Conservation (phyloP, 2,329 filamentous ascomycete species). For the Stachybotrys echinatus region DNA sequence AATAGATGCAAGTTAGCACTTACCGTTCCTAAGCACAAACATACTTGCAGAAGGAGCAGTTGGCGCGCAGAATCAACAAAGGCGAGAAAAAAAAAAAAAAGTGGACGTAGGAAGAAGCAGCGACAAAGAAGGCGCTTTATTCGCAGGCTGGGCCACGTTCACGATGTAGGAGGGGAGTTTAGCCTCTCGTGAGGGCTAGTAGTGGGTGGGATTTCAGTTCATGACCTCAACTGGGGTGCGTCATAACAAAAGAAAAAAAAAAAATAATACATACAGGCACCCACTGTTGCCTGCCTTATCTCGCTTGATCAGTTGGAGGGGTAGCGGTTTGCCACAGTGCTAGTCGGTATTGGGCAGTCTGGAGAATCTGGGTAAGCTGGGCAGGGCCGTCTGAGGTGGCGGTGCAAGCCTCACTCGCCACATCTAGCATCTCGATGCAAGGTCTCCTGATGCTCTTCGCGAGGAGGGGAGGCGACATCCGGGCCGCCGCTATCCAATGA, state of each 20-base stretch:
- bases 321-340: background rate
- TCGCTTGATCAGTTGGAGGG: background rate
- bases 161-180: background rate
- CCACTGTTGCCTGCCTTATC: background rate
- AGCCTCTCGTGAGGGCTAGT: background rate
- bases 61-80: background rate
- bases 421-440: no score
- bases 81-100: slow-evolving; percentile 1
- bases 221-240: background rate
- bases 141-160: background rate
- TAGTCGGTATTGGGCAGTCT: no score
- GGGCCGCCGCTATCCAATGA: no score
- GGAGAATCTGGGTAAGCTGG: background rate
- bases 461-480: no score
- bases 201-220: background rate
- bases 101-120: background rate
- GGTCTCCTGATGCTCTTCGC: no score
- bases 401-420: background rate
- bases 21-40: slow-evolving; percentile 34
- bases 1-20: slow-evolving; percentile 11
- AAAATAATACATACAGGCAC: background rate
- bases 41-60: slow-evolving; percentile 18
- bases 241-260: background rate
- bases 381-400: background rate
- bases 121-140: background rate